phyloP scores from a whole-genome alignment of 306 rosid genomes.

The Citrullus amarus region DNA sequence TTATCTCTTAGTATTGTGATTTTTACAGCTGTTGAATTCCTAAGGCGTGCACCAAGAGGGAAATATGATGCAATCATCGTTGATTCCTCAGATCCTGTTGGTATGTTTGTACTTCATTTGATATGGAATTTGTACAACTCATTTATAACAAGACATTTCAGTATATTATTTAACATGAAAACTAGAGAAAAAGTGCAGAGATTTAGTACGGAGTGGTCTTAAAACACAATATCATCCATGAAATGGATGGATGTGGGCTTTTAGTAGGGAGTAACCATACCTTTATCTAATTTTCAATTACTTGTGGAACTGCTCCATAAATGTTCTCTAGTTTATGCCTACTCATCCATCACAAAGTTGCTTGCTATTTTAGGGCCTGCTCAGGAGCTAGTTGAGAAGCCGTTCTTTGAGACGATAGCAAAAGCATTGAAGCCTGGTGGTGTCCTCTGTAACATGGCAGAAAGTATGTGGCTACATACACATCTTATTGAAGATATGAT shows the following conservation, averaged over 20 bases:
- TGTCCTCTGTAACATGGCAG: slow-evolving; percentile 95
- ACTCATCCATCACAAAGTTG: neutral
- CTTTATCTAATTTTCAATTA: neutral
- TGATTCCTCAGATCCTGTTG: slow-evolving; percentile 97
- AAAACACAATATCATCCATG: neutral
- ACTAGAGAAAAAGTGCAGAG: neutral
- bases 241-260: neutral
- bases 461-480: slow-evolving; percentile 99
- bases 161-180: neutral
- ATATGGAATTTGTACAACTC: neutral
- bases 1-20: neutral
- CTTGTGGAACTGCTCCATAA: no score
- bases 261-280: neutral
- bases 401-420: slow-evolving; percentile 78
- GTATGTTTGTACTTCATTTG: slow-evolving; percentile 29
- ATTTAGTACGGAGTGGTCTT: neutral
- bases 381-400: slow-evolving; percentile 92
- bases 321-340: neutral
- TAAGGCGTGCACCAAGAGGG: slow-evolving; percentile 49
- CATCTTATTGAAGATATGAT: slow-evolving; percentile 85
- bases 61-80: slow-evolving; percentile 85
- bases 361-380: slow-evolving; percentile 67
- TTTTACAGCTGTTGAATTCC: slow-evolving; percentile 65
- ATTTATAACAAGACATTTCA: neutral
- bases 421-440: slow-evolving; percentile 90